Conservation (phyloP, 495 filamentous ascomycete species). For the Penicillium antarcticum region DNA sequence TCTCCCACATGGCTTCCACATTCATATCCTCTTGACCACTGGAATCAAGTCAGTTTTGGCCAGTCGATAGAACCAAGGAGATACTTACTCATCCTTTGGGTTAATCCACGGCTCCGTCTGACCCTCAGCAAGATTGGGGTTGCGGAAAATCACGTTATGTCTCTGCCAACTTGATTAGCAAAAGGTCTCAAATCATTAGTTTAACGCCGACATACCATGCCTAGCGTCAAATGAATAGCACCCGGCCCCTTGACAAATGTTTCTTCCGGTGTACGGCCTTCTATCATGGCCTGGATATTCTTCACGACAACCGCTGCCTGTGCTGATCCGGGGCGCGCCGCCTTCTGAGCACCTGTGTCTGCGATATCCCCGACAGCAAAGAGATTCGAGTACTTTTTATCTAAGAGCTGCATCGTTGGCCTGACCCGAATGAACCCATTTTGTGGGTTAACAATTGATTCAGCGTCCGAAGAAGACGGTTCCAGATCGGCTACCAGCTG, state of each 20-base stretch:
- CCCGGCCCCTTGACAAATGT: conserved; percentile 32
- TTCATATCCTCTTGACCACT: conserved; percentile 49
- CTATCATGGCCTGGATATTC: conserved; percentile 52
- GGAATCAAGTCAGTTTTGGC: conserved; percentile 10
- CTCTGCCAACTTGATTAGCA: conserved; percentile 26
- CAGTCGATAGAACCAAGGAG: neutral
- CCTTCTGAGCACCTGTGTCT: conserved; percentile 53
- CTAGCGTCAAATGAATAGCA: conserved; percentile 49
- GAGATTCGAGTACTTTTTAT: conserved; percentile 45
- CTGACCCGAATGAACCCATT: conserved; percentile 50
- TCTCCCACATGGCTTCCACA: conserved; percentile 46
- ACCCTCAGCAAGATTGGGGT: conserved; percentile 41
- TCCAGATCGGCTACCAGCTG: conserved; percentile 39
- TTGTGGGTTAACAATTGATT: conserved; percentile 44
- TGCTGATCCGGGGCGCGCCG: conserved; percentile 47
- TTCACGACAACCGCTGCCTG: conserved; percentile 51
- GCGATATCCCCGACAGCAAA: conserved; percentile 63
- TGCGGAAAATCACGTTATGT: conserved; percentile 48
- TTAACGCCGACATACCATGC: conserved; percentile 36
- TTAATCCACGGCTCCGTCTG: conserved; percentile 44
- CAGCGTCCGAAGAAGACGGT: conserved; percentile 19
- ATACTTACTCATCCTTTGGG: conserved; percentile 42
- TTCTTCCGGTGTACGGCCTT: conserved; percentile 26
- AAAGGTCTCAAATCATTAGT: neutral
- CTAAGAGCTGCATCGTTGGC: conserved; percentile 54